phyloP scores from a whole-genome alignment of 768 basidiomycete species.

The Peribolospora kevripleyi region DNA sequence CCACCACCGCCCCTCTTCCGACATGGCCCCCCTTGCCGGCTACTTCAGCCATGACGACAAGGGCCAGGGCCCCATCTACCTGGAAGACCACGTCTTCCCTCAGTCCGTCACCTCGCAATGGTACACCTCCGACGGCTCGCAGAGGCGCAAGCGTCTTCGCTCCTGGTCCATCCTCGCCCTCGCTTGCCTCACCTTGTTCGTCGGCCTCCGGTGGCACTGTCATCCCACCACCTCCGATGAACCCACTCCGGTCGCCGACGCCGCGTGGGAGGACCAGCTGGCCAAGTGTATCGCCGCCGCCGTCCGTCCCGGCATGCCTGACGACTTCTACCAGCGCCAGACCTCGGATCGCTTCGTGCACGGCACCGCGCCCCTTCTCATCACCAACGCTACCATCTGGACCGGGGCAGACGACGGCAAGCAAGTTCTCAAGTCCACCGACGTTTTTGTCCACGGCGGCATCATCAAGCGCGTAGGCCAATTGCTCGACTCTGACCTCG shows the following conservation, averaged over 20 bases:
- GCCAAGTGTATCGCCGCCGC: constrained; percentile 17
- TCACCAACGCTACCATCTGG: constrained; percentile 56
- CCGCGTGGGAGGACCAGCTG: constrained; percentile 8
- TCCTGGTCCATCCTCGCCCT: constrained; percentile 17
- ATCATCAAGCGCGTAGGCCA: constrained; percentile 34
- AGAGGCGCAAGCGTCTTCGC: constrained; percentile 11
- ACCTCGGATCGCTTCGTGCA: constrained; percentile 17
- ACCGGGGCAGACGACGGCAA: constrained; percentile 39
- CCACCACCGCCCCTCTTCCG: no score
- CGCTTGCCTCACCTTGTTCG: constrained; percentile 12
- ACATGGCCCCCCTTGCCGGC: no score
- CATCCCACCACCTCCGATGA: neutral
- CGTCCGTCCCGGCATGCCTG: constrained; percentile 11
- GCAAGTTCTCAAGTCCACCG: constrained; percentile 31
- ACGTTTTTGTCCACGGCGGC: constrained; percentile 39
- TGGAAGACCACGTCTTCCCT: no score
- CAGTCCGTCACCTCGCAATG: no score
- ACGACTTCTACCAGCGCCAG: constrained; percentile 9
- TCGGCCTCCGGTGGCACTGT: constrained; percentile 3
- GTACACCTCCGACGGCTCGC: no score
- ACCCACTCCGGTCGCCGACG: neutral
- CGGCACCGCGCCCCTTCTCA: constrained; percentile 31
- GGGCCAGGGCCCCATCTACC: no score
- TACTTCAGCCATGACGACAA: no score
- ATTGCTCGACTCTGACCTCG: constrained; percentile 23